Conservation (phyloP, 805 yeast species). For the Pichia manshurica region DNA sequence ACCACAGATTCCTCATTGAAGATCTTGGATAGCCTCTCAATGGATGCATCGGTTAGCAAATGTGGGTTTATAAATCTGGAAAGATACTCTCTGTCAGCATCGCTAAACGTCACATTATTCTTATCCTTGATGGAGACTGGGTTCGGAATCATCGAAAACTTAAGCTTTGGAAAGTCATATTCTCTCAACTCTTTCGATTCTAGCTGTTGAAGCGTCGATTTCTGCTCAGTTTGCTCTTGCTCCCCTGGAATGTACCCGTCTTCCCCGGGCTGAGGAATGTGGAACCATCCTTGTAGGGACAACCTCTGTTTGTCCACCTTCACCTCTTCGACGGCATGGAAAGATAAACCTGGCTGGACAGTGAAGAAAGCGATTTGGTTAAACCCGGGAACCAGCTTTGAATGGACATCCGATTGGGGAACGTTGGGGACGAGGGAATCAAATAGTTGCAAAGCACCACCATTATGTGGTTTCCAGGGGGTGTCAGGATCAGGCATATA, state of each 20-base stretch:
- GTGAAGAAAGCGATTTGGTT: constrained; percentile 94
- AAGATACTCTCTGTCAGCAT: constrained; percentile 46
- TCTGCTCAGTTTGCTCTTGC: constrained; percentile 69
- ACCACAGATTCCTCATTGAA: constrained; percentile 68
- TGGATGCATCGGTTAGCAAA: constrained; percentile 36
- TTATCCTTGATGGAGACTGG: constrained; percentile 15
- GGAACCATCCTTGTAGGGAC: constrained; percentile 98
- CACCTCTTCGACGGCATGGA: constrained; percentile 98
- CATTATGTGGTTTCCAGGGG: constrained; percentile 85
- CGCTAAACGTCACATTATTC: constrained; percentile 25
- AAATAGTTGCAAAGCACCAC: constrained; percentile 85
- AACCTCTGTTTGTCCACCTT: constrained; percentile 83
- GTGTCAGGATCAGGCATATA: constrained; percentile 91
- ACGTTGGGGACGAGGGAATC: constrained; percentile 86
- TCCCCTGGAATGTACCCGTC: constrained; percentile 79
- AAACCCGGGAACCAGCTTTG: constrained; percentile 81
- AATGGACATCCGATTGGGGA: constrained; percentile 70
- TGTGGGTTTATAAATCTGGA: constrained; percentile 49
- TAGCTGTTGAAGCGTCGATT: constrained; percentile 71
- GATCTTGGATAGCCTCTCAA: constrained; percentile 39
- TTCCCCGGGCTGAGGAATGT: constrained; percentile 92
- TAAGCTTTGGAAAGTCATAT: constrained; percentile 73
- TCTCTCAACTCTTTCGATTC: constrained; percentile 73
- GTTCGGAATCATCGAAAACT: constrained; percentile 23
- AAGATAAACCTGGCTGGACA: constrained; percentile 92